Percentiles rank a stretch among this genome's conserved stretches.
These are phyloP conservation scores for Primulina huaijiensis DNA, from an alignment of 257 asterid species.

Conservation along the genomic window DNA sequence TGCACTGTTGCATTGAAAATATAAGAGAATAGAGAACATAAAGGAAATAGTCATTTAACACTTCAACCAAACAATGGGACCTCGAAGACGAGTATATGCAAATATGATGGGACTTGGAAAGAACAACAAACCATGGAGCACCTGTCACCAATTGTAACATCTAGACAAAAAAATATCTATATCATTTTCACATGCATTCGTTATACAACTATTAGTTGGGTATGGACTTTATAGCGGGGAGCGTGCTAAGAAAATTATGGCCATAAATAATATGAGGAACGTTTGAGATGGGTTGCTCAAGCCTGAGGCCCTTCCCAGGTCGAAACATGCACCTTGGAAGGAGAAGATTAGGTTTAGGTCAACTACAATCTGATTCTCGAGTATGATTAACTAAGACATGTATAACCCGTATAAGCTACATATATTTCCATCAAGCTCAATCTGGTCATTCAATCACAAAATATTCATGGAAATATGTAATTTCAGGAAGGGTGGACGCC, in stretches of 20 bases:
- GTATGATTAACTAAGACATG: not conserved
- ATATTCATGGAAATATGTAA: too few relatives aligned
- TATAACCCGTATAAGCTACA: not conserved
- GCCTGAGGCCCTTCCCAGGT: not conserved
- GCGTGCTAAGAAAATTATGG: not conserved
- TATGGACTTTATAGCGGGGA: not conserved
- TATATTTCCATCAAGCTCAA: not conserved
- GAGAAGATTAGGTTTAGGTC: not conserved
- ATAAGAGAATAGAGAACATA: not conserved
- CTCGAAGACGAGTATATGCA: not conserved
- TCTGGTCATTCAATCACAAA: not conserved
- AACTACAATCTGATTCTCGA: not conserved
- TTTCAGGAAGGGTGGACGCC: not conserved
- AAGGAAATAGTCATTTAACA: too few relatives aligned
- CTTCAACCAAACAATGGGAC: not conserved
- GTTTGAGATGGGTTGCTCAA: not conserved
- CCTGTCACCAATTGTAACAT: not conserved
- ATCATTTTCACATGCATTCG: not conserved
- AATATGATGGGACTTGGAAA: not conserved
- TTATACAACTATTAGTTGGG: not conserved
- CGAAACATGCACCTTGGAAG: not conserved
- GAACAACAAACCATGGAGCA: not conserved
- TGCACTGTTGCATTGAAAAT: not conserved
- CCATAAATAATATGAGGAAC: not conserved
- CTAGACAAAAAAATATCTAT: not conserved